Evolutionary conservation across 2,329 filamentous ascomycete species (phyloP).

Genomic region (Colletotrichum graminicola): DNA sequence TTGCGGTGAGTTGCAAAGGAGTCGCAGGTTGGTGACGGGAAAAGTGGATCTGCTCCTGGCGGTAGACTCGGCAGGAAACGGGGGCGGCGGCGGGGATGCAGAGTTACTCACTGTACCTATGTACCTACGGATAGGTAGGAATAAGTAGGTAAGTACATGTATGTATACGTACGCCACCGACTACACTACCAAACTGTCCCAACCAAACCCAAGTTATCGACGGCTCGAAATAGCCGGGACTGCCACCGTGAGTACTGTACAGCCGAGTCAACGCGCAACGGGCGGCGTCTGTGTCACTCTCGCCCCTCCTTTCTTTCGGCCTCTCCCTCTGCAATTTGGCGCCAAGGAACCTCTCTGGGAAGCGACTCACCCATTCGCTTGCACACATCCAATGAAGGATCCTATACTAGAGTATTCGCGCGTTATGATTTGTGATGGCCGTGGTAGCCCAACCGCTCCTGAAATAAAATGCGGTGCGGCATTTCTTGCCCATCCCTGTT

Average conservation of each 20-base stretch:
- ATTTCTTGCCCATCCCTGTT: conserved; percentile 3
- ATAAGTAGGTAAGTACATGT: not conserved
- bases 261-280: not conserved
- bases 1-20: conserved; percentile 30
- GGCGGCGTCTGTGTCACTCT: conserved; percentile 4
- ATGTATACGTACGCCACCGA: not conserved
- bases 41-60: not conserved
- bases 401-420: not conserved
- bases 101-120: not conserved
- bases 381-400: not conserved
- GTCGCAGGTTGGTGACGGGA: not conserved
- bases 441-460: not conserved
- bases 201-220: not conserved
- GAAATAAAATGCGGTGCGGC: conserved; percentile 4
- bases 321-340: not conserved
- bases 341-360: not conserved
- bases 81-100: not conserved
- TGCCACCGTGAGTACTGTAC: not conserved
- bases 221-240: not conserved
- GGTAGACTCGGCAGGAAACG: conserved; percentile 4
- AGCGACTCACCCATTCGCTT: not conserved
- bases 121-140: not conserved
- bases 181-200: not conserved
- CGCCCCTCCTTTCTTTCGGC: not conserved
- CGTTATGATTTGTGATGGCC: conserved; percentile 5